phyloP scores from a whole-genome alignment of 331 rosid species.

The Acacia concinna region DNA sequence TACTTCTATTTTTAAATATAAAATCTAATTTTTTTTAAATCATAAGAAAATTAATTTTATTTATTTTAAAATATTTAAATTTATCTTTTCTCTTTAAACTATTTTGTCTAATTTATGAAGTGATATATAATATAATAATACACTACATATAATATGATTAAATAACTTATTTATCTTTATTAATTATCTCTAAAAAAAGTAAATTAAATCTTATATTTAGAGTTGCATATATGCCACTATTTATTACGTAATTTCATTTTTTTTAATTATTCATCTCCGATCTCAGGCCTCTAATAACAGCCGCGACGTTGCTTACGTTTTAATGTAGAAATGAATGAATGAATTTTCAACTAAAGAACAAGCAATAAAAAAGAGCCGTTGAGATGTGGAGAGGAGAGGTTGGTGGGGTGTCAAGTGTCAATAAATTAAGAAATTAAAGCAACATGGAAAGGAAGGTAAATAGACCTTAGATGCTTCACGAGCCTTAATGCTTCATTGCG shows the following conservation, averaged over 20 bases:
- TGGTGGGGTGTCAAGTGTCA: conserved; percentile 11
- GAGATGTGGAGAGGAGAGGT: neutral
- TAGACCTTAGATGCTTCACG: neutral
- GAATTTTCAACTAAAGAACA: conserved; percentile 20
- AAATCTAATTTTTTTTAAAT: too few species aligned
- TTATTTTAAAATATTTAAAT: too few species aligned
- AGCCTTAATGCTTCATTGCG: neutral
- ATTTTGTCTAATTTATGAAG: too few species aligned
- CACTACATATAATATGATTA: too few species aligned
- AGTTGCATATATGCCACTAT: neutral
- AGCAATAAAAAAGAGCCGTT: conserved; percentile 6
- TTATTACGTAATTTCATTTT: neutral
- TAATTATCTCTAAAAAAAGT: too few species aligned
- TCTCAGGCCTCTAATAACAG: neutral
- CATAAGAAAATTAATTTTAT: too few species aligned
- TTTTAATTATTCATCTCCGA: neutral
- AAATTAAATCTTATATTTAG: too few species aligned
- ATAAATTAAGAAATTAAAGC: neutral
- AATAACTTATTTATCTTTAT: too few species aligned
- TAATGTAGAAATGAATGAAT: neutral
- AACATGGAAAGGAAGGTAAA: neutral
- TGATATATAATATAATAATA: too few species aligned
- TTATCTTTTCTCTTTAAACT: too few species aligned
- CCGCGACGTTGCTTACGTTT: conserved; percentile 1
- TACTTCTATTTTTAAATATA: too few species aligned